Conservation (phyloP, 2,329 filamentous ascomycete genomes). For the Beauveria sp. region DNA sequence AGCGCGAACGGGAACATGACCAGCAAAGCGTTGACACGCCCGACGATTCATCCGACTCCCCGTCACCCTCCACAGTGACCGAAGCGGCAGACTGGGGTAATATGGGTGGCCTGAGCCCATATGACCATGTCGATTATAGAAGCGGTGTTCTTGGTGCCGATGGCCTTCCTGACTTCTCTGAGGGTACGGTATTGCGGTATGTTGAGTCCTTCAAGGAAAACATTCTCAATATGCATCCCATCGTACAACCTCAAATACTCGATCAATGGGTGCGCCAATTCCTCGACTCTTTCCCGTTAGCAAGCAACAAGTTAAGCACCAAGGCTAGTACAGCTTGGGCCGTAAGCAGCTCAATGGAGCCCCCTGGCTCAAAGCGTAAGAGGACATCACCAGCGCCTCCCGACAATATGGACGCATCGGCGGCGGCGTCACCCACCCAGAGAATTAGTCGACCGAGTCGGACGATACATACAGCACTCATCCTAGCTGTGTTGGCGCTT, state of each 20-base stretch:
- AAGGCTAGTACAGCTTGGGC: constrained; percentile 27
- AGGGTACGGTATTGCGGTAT: constrained; percentile 42
- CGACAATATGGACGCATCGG: constrained; percentile 24
- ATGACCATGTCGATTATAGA: constrained; percentile 32
- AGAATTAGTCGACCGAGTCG: constrained; percentile 48
- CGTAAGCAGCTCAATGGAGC: constrained; percentile 21
- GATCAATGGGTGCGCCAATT: constrained; percentile 46
- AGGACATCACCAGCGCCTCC: constrained; percentile 36
- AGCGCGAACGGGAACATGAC: constrained; percentile 30
- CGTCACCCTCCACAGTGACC: constrained; percentile 46
- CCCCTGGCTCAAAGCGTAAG: constrained; percentile 45
- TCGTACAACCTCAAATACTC: constrained; percentile 47
- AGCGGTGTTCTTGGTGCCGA: constrained; percentile 31
- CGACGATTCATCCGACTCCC: constrained; percentile 44
- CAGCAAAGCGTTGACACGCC: constrained; percentile 33
- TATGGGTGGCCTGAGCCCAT: constrained; percentile 42
- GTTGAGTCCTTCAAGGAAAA: constrained; percentile 51
- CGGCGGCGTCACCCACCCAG: constrained; percentile 21
- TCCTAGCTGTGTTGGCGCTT: constrained; percentile 75
- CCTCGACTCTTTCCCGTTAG: constrained; percentile 37
- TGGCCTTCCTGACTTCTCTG: constrained; percentile 48
- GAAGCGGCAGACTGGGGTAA: constrained; percentile 54
- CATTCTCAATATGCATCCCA: constrained; percentile 59
- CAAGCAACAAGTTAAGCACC: constrained; percentile 20
- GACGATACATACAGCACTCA: constrained; percentile 71